These are phyloP conservation scores for Allium cepa DNA, from an alignment of 106 monocot species.

Conservation along the genomic window DNA sequence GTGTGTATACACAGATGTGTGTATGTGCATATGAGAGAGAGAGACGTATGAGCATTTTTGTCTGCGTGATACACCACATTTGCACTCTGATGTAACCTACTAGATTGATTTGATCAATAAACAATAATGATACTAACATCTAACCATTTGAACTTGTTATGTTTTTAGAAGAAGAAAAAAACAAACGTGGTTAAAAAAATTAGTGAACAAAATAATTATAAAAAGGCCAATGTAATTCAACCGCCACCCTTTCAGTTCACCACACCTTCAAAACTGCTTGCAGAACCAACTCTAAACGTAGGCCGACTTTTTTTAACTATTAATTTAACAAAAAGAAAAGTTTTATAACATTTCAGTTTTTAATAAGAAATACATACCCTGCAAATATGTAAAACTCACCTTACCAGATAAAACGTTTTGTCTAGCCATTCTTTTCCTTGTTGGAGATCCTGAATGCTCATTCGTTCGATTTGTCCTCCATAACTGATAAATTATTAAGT, in stretches of 20 bases:
- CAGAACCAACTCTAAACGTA: no score
- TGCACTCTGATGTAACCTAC: background rate
- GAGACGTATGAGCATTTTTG: background rate
- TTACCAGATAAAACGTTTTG: constrained; percentile 73
- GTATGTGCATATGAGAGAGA: background rate
- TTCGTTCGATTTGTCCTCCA: constrained; percentile 46
- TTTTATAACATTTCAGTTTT: no score
- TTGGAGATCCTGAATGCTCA: constrained; percentile 59
- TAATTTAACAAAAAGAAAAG: no score
- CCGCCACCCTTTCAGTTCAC: no score
- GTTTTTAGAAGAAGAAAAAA: no score
- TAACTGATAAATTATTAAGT: constrained; percentile 28
- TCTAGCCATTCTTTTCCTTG: constrained; percentile 79
- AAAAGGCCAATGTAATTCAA: no score
- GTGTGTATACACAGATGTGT: background rate
- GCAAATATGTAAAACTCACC: constrained; percentile 24
- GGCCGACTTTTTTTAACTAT: no score
- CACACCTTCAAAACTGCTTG: no score
- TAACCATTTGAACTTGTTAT: background rate
- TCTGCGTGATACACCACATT: background rate
- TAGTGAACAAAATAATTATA: no score
- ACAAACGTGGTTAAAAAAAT: no score
- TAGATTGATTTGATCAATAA: background rate
- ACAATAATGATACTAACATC: background rate
- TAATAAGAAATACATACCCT: no score